Evolutionary conservation across 2,329 filamentous ascomycete genomes (phyloP).

Genomic region (Thielaviopsis musarum): DNA sequence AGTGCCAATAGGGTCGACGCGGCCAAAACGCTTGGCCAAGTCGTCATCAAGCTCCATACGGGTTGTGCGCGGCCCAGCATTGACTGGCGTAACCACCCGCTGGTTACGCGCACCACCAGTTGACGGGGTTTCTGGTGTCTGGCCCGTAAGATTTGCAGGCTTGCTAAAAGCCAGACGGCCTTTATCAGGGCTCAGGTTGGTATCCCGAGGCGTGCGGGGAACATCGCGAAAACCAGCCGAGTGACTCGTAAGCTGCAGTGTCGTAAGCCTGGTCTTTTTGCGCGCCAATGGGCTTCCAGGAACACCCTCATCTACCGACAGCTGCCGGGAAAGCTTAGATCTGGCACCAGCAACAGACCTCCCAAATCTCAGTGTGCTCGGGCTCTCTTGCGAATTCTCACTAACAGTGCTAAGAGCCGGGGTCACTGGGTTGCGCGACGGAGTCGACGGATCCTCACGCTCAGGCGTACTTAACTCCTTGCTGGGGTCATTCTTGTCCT

Average conservation of each 20-base stretch:
- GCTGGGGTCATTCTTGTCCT: conserved; percentile 1
- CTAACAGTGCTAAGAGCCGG: conserved; percentile 25
- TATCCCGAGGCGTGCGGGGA: conserved; percentile 69
- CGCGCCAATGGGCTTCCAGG: conserved; percentile 5
- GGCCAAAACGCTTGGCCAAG: conserved; percentile 60
- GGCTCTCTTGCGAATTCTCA: conserved; percentile 27
- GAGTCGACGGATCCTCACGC: conserved; percentile 75
- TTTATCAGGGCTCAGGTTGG: conserved; percentile 58
- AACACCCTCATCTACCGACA: conserved; percentile 15
- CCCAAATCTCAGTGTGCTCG: conserved; percentile 28
- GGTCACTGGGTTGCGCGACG: conserved; percentile 52
- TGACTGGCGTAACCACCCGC: conserved; percentile 48
- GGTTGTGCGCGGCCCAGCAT: conserved; percentile 44
- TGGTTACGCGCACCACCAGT: conserved; percentile 25
- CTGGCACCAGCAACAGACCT: conserved; percentile 25
- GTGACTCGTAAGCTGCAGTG: conserved; percentile 6
- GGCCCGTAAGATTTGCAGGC: conserved; percentile 17
- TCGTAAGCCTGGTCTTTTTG: conserved; percentile 8
- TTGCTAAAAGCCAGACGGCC: conserved; percentile 71
- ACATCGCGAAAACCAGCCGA: conserved; percentile 8
- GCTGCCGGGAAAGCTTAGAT: conserved; percentile 16
- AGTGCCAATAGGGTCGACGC: conserved; percentile 62
- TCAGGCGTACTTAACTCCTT: conserved; percentile 8
- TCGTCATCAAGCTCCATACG: conserved; percentile 52
- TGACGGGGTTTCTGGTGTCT: conserved; percentile 67